Conservation (phyloP, 352 stramenopile species). For the Globisporangium camurandrum region DNA sequence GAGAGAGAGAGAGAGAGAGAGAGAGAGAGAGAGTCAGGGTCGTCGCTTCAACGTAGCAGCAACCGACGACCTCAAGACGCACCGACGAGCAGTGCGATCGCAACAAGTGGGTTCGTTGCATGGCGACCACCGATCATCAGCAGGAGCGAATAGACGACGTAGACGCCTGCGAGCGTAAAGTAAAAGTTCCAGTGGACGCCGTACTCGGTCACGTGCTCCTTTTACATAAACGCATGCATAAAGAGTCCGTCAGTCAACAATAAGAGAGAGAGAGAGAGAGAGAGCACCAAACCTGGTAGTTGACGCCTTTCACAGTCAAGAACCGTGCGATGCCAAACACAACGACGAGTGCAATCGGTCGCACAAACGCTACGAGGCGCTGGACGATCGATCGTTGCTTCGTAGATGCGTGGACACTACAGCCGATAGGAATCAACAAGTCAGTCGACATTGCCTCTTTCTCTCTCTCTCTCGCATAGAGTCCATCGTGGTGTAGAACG, state of each 20-base stretch:
- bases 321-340: conserved; percentile 67
- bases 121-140: conserved; percentile 40
- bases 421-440: not conserved
- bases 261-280: no score
- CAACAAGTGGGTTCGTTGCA: conserved; percentile 31
- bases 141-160: conserved; percentile 60
- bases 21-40: no score
- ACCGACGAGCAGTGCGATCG: conserved; percentile 13
- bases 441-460: not conserved
- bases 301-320: conserved; percentile 73
- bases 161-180: conserved; percentile 91
- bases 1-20: no score
- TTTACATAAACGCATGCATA: not conserved
- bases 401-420: not conserved
- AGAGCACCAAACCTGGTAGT: conserved; percentile 80
- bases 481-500: not conserved
- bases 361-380: conserved; percentile 47
- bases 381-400: conserved; percentile 3
- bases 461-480: not conserved
- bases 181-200: conserved; percentile 99
- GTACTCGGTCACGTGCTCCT: conserved; percentile 97
- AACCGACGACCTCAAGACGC: no score
- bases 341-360: conserved; percentile 60
- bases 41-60: no score
- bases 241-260: not conserved